These are phyloP conservation scores for Exsudoporus frostii DNA, from an alignment of 768 basidiomycete genomes.

Conservation along the genomic window DNA sequence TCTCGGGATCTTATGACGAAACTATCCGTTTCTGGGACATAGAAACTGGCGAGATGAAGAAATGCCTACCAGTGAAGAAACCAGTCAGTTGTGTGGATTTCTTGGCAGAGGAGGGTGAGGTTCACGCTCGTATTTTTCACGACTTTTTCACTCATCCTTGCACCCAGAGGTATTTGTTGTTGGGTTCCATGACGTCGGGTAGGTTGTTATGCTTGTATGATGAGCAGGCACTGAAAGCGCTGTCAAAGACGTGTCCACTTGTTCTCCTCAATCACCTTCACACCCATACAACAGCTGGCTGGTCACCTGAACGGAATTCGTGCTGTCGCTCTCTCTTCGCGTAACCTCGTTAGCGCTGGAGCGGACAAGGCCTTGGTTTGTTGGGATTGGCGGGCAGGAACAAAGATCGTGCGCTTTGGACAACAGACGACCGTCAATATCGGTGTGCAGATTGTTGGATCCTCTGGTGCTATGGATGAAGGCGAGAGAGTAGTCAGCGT, in stretches of 20 bases:
- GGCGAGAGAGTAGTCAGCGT: slow-evolving; percentile 87
- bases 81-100: slow-evolving; percentile 90
- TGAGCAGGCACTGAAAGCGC: neutral
- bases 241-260: slow-evolving; percentile 74
- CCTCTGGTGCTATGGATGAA: slow-evolving; percentile 40
- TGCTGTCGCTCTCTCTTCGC: slow-evolving; percentile 81
- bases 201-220: slow-evolving; percentile 24
- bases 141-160: slow-evolving; percentile 4
- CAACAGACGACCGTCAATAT: slow-evolving; percentile 93
- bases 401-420: slow-evolving; percentile 86
- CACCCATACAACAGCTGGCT: slow-evolving; percentile 76
- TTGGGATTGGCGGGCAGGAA: slow-evolving; percentile 88
- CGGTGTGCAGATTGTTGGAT: slow-evolving; percentile 79
- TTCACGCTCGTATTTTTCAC: slow-evolving; percentile 8
- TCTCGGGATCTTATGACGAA: slow-evolving; percentile 90
- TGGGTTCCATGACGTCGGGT: slow-evolving; percentile 92
- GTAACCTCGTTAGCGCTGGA: slow-evolving; percentile 83
- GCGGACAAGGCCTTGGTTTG: slow-evolving; percentile 71
- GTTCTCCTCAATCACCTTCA: slow-evolving; percentile 82
- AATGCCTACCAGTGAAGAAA: slow-evolving; percentile 81
- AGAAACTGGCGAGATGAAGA: slow-evolving; percentile 60
- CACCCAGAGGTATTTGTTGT: slow-evolving; percentile 80
- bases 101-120: slow-evolving; percentile 68
- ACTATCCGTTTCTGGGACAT: slow-evolving; percentile 93
- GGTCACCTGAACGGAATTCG: slow-evolving; percentile 89